Evolutionary conservation across 352 stramenopile genomes (phyloP).

Genomic region (Phytophthora ramorum): DNA sequence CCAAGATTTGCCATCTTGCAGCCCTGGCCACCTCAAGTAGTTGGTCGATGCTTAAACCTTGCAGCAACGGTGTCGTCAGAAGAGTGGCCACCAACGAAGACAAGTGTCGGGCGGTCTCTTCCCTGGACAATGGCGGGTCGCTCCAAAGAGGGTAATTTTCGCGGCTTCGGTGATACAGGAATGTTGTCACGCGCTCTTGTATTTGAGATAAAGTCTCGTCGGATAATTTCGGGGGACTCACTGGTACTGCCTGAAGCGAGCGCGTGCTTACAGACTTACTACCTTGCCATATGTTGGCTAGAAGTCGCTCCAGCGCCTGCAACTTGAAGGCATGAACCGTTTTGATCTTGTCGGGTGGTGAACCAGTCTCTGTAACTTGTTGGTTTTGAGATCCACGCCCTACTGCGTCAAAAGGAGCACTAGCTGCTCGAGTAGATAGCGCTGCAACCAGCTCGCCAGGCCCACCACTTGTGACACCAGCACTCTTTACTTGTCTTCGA

Average conservation of each 20-base stretch:
- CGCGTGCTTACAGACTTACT: constrained; percentile 12
- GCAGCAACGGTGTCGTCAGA: constrained; percentile 38
- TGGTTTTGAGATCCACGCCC: constrained; percentile 11
- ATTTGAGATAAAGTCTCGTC: constrained; percentile 46
- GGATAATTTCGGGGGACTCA: constrained; percentile 25
- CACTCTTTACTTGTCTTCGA: constrained; percentile 23
- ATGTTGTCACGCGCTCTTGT: constrained; percentile 58
- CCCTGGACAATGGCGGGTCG: constrained; percentile 47
- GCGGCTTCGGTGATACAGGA: constrained; percentile 61
- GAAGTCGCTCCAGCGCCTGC: constrained; percentile 59
- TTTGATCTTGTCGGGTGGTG: constrained; percentile 30
- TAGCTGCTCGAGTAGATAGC: constrained; percentile 9
- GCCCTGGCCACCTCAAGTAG: constrained; percentile 55
- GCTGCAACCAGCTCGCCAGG: neutral
- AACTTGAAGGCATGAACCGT: constrained; percentile 68
- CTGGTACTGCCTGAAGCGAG: constrained; percentile 14
- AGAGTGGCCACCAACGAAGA: constrained; percentile 42
- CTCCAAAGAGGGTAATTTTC: constrained; percentile 73
- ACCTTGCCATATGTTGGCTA: constrained; percentile 32
- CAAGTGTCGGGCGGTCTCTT: constrained; percentile 62
- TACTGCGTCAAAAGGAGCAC: constrained; percentile 14
- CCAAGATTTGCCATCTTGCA: constrained; percentile 43
- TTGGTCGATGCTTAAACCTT: constrained; percentile 54
- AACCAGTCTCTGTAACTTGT: constrained; percentile 18
- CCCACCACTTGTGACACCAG: constrained; percentile 3